Conservation (phyloP, 495 filamentous ascomycete genomes). For the Annulohypoxylon stygium region DNA sequence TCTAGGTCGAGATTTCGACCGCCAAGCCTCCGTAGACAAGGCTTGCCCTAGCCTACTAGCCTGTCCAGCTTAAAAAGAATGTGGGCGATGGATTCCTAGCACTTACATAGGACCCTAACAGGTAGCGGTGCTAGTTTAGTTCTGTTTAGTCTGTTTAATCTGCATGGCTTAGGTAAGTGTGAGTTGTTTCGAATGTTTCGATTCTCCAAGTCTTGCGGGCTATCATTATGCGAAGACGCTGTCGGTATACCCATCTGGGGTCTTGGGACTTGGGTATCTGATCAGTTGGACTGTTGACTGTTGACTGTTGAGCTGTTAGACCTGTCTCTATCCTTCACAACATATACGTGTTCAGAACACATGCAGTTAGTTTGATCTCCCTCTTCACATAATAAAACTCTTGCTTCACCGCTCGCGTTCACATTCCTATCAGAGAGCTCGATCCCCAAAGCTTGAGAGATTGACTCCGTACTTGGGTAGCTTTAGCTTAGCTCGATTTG, state of each 20-base stretch:
- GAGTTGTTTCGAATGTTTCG: conserved; percentile 1
- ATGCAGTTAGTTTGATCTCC: not conserved
- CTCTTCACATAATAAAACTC: not conserved
- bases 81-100: conserved; percentile 10
- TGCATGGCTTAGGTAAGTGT: conserved; percentile 8
- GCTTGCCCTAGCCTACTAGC: conserved; percentile 7
- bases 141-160: not conserved
- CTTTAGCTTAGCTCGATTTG: not conserved
- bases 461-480: not conserved
- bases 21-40: conserved; percentile 25
- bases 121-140: conserved; percentile 2
- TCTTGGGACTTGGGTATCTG: not conserved
- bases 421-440: conserved; percentile 11
- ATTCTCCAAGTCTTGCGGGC: conserved; percentile 11
- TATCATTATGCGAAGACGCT: conserved; percentile 20
- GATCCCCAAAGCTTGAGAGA: not conserved
- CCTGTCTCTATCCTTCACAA: not conserved
- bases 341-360: not conserved
- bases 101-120: conserved; percentile 16
- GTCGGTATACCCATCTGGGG: not conserved
- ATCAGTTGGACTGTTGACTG: not conserved
- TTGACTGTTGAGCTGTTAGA: not conserved
- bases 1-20: conserved; percentile 13
- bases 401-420: conserved; percentile 22
- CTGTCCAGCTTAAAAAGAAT: conserved; percentile 8